Percentiles rank a stretch among this genome's conserved stretches.
These are phyloP conservation scores for Agrostemma githago DNA, from an alignment of 148 eudicot species.

Conservation along the genomic window DNA sequence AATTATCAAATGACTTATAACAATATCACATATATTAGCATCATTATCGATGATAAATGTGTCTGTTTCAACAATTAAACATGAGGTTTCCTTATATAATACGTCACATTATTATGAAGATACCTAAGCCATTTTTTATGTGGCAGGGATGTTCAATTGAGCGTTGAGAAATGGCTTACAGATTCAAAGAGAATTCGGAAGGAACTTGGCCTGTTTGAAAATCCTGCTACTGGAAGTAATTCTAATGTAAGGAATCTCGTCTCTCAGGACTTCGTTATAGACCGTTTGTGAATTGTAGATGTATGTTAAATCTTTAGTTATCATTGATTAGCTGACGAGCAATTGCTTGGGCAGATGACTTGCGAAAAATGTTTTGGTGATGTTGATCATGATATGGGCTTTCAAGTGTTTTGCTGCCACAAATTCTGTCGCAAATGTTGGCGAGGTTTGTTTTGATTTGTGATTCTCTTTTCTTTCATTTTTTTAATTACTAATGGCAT, in stretches of 20 bases:
- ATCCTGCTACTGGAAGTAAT: background rate
- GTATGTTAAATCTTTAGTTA: background rate
- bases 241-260: slow-evolving; percentile 14
- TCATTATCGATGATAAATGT: background rate
- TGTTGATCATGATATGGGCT: background rate
- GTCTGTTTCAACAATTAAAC: background rate
- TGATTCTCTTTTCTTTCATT: background rate
- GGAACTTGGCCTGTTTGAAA: slow-evolving; percentile 10
- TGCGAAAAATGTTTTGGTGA: slow-evolving; percentile 16
- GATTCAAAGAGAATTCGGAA: background rate
- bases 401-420: slow-evolving; percentile 17
- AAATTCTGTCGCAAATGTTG: slow-evolving; percentile 19
- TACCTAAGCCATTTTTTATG: background rate
- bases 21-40: background rate
- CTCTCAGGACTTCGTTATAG: background rate
- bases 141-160: slow-evolving; percentile 7
- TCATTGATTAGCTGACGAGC: slow-evolving; percentile 1
- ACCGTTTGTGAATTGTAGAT: background rate
- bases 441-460: slow-evolving; percentile 17
- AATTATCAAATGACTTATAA: background rate
- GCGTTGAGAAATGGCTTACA: slow-evolving; percentile 18
- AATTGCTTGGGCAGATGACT: slow-evolving; percentile 12
- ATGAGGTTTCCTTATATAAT: background rate
- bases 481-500: background rate
- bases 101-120: background rate